Conservation (phyloP, 768 basidiomycete species). For the Cystofilobasidium macerans region DNA sequence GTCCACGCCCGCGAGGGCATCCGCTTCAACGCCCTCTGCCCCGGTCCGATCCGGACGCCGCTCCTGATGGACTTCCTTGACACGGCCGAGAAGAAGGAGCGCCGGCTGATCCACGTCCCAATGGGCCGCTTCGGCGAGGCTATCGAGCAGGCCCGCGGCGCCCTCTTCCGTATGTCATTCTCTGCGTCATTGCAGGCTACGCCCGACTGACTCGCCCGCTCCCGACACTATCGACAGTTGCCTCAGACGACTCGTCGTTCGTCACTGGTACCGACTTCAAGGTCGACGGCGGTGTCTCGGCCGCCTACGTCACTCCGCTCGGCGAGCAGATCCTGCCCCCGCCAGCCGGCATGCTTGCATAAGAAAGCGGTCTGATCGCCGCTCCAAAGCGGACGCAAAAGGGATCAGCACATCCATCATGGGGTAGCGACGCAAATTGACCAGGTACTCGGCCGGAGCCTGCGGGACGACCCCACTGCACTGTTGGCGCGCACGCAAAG, state of each 20-base stretch:
- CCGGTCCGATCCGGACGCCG: slow-evolving; percentile 89
- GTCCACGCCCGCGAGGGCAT: slow-evolving; percentile 97
- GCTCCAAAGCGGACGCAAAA: no score
- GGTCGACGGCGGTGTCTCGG: slow-evolving; percentile 87
- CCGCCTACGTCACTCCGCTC: slow-evolving; percentile 80
- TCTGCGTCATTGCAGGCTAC: neutral
- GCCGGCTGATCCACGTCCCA: slow-evolving; percentile 65
- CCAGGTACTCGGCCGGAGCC: no score
- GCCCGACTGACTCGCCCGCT: neutral
- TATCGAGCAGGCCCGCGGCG: slow-evolving; percentile 82
- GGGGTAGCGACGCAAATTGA: no score
- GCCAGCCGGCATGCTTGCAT: slow-evolving; percentile 40
- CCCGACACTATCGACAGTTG: slow-evolving; percentile 48
- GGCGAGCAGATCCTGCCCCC: slow-evolving; percentile 65
- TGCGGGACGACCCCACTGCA: no score
- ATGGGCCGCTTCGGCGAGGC: slow-evolving; percentile 98
- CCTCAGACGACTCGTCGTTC: slow-evolving; percentile 91
- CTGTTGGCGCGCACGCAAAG: no score
- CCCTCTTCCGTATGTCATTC: slow-evolving; percentile 68
- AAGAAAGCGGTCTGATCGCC: neutral
- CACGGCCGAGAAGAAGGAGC: slow-evolving; percentile 85
- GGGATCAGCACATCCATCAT: no score
- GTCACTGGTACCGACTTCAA: slow-evolving; percentile 91
- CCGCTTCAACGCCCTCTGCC: slow-evolving; percentile 88
- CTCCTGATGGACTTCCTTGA: slow-evolving; percentile 97